Conservation (phyloP, 768 basidiomycete genomes). For the Serendipita sp. region DNA sequence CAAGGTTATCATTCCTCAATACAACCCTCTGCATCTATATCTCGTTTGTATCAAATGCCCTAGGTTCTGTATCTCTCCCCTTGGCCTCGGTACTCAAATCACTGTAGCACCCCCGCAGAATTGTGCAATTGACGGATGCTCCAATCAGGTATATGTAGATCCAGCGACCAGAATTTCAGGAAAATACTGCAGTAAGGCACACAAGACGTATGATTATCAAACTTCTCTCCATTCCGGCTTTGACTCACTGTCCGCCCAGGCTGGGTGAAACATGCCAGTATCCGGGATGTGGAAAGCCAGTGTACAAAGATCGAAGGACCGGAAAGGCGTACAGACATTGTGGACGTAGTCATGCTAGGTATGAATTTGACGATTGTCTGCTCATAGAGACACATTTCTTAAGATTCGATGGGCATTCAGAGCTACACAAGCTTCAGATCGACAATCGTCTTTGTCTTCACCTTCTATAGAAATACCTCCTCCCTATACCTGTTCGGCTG, state of each 20-base stretch:
- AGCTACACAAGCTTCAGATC: too few relatives aligned
- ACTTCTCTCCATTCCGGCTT: background rate
- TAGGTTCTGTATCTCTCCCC: background rate
- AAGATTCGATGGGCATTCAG: too few relatives aligned
- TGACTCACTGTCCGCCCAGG: background rate
- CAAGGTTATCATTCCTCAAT: background rate
- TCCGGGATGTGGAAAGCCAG: background rate
- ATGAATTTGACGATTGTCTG: background rate
- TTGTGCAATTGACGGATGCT: background rate
- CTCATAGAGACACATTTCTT: background rate
- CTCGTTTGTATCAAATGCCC: background rate
- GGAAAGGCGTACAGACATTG: background rate
- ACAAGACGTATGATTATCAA: background rate
- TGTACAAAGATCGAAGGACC: background rate
- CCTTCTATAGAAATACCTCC: too few relatives aligned
- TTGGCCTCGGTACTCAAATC: background rate
- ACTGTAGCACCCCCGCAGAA: background rate
- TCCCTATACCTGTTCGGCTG: too few relatives aligned
- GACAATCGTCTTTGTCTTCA: too few relatives aligned
- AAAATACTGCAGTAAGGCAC: background rate
- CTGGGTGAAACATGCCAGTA: background rate
- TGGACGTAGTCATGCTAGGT: background rate
- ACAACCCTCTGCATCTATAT: background rate
- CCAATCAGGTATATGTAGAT: background rate
- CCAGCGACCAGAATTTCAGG: background rate